Evolutionary conservation across 441 rosid species (phyloP), one percentile per base, ranked within the genome.

Genomic region (Pelargonium australe): DNA sequence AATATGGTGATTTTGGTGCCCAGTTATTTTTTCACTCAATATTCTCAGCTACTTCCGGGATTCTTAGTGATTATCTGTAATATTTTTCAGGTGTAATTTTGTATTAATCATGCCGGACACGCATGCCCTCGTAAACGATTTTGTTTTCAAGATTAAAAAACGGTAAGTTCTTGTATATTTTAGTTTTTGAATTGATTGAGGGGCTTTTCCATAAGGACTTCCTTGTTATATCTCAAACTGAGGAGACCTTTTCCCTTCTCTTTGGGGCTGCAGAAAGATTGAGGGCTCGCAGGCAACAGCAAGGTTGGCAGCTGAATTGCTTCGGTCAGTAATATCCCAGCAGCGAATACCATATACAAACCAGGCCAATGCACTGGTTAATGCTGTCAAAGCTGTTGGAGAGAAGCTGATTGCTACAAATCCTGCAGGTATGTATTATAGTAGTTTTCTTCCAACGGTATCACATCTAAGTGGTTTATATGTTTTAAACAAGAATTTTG

Each of bases 231-330:
- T 57, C 49, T 1, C 63, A n/a, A 49, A 43, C 53, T 11, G 47
- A 47, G 44, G 63, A 37, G 31, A 7, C 16, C 49, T 58, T 40
- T 72, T 69, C 19, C 40, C n/a, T 19, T 13, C 67, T 47, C 63
- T 57, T 5, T 57, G 49, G 41, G 64, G 53, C 20, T 70, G 72
- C 91, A 90, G 97, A 53, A 85, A 89, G 89, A 86, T 95, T 47
- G 99, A 95, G 75, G 99, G 99, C 40, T 90, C 98, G 49, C 97
- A 89, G n/a, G 97, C 98, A 19, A 90, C 98, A 8, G 91, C 99
- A 0, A 86, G 78, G 84, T 88, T 76, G 77, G 82, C 99, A 0
- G 96, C 90, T 4, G 96, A 90, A 69, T 79, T 95, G 60, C 86
- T 92, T 65, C 84, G 97, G 55, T 87, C 91, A 0, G 97, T 95